phyloP scores from a whole-genome alignment of 192 early-diverging fungal species.

The Backusella mclennaniae region DNA sequence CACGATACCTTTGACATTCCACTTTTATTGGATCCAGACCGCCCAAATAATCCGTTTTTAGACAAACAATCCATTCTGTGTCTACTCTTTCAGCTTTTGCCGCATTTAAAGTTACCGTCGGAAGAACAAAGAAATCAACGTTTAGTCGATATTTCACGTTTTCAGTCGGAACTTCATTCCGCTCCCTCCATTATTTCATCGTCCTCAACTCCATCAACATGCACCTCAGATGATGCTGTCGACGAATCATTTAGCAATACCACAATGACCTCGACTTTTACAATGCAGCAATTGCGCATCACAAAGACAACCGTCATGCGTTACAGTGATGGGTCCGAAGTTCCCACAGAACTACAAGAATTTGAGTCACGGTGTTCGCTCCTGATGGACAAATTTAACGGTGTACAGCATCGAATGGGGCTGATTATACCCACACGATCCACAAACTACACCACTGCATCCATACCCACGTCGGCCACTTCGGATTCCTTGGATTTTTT shows the following conservation, averaged over 20 bases:
- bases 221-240: neutral
- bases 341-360: constrained; percentile 5
- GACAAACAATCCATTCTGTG: neutral
- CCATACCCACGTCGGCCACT: constrained; percentile 1
- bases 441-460: constrained; percentile 4
- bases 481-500: constrained; percentile 7
- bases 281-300: constrained; percentile 16
- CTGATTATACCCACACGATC: constrained; percentile 22
- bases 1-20: neutral
- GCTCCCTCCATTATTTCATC: neutral
- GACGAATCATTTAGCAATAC: constrained; percentile 7
- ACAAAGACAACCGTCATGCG: constrained; percentile 14
- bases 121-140: constrained; percentile 2
- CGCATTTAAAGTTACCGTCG: neutral
- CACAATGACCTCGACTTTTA: constrained; percentile 15
- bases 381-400: neutral
- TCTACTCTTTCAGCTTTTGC: constrained; percentile 7
- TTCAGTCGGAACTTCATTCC: neutral
- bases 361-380: constrained; percentile 13
- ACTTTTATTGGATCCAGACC: constrained; percentile 11
- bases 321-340: constrained; percentile 2
- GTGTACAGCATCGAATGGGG: constrained; percentile 5
- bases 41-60: neutral
- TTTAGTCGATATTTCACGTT: neutral
- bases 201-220: neutral